Base-by-base conservation (phyloP, 495 filamentous ascomycete species). In the Amorphotheca resinae region DNA sequence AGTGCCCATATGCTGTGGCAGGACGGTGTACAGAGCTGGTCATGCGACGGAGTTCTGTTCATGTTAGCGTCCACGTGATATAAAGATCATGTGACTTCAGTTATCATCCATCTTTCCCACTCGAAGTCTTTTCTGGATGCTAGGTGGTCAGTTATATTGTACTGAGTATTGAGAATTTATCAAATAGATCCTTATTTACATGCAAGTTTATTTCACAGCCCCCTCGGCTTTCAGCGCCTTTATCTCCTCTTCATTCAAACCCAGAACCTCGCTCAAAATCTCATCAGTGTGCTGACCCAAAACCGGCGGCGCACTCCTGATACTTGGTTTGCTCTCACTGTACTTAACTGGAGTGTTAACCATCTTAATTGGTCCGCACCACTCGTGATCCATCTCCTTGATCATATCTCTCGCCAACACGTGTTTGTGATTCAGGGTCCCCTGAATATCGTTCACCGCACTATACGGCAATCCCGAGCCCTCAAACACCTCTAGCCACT, bases 301-400 rank as follows among this genome's bases (percentile, higher is more conserved):
- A 3, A 79, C 82, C 9, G 91, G 91, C 33, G 91, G 91, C 16
- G 85, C 74, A 4, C 65, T 82, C 3, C 89, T 65, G 11, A 93
- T 74, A n/a, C 77, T 68, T 1, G 89, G 85, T 42, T 69, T 75
- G 8, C 82, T 79, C 39, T 87, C 74, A 8, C 86, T 94, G 61
- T 85, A 96, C 60, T 98, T 98, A 46, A 98, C 77, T 0, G 91
- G 91, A n/a, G 89, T 88, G 54, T 91, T 94, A 18, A 98, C 76
- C 42, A 96, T 55, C 62, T 87, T 88, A 47, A 96, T 84, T 2
- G 77, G 74, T 1, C 91, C 91, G 55, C 87, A 94, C 2, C 66
- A 62, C 3, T 73, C 76, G 57, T 98, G 91, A 1, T 94, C 76
- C 17, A 95, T 66, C 52, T 91, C 84, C 4, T 78, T 72, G 3